Percentiles rank a stretch among this genome's conserved stretches.
Evolutionary conservation across 495 filamentous ascomycete genomes (phyloP).

Genomic region (Penicillium cosmopolitanum): DNA sequence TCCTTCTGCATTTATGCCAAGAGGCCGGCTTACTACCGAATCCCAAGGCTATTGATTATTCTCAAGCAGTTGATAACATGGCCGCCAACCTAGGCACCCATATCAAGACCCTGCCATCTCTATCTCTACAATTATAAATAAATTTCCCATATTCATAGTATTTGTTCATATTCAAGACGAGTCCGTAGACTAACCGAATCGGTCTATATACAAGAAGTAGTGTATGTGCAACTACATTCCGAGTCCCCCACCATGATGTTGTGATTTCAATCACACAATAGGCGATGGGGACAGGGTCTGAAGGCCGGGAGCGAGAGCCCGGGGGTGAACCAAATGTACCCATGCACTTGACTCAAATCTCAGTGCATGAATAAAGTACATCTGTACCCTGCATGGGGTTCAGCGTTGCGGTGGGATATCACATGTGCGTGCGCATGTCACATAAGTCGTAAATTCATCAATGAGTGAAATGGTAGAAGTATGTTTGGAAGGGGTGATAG

Average conservation of each 20-base stretch:
- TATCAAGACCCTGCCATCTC: too few relatives aligned
- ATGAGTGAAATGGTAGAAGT: slow-evolving; percentile 4
- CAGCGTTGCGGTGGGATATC: slow-evolving; percentile 8
- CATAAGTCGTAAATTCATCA: slow-evolving; percentile 30
- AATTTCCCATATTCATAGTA: neutral
- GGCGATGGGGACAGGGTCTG: neutral
- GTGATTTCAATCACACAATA: neutral
- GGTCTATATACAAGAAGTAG: slow-evolving; percentile 1
- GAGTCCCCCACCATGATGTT: neutral
- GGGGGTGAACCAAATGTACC: neutral
- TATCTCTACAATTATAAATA: neutral
- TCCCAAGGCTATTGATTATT: too few relatives aligned
- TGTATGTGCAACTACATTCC: neutral
- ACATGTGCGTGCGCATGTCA: slow-evolving; percentile 24
- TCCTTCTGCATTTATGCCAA: too few relatives aligned
- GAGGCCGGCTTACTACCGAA: too few relatives aligned
- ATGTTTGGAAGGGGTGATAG: neutral
- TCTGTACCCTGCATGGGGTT: neutral
- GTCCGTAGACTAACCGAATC: neutral
- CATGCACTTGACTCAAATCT: neutral
- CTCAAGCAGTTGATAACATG: too few relatives aligned
- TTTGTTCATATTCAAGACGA: slow-evolving; percentile 1
- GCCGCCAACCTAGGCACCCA: too few relatives aligned
- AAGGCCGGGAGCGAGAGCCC: slow-evolving; percentile 10
- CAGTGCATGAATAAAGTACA: neutral